A percentile compares a stretch with the other conserved stretches of the same genome.
These are phyloP conservation scores for Diaporthe capsici DNA, from an alignment of 2,329 filamentous ascomycete species.

Conservation along the genomic window DNA sequence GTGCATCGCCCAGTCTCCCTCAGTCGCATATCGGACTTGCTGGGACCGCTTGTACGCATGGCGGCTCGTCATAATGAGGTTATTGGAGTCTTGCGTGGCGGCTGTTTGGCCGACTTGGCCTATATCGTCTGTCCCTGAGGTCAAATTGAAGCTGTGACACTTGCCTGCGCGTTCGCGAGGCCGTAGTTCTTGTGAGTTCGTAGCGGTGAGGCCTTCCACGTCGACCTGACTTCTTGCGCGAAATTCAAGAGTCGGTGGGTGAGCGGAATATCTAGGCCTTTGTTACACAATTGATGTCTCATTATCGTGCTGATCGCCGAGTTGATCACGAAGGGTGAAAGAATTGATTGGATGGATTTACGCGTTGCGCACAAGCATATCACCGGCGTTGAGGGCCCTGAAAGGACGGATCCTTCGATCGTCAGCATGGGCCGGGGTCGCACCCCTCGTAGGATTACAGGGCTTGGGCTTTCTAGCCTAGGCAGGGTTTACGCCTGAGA, in stretches of 20 bases:
- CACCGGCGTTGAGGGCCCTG: neutral
- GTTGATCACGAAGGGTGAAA: neutral
- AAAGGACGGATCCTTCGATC: conserved; percentile 2
- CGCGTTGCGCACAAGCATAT: neutral
- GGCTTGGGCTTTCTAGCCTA: neutral
- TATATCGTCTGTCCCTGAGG: neutral
- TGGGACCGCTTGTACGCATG: neutral
- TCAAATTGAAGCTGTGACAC: neutral
- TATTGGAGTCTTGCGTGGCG: neutral
- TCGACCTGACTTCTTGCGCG: neutral
- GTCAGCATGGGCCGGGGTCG: neutral
- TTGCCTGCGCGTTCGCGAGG: neutral
- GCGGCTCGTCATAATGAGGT: no score
- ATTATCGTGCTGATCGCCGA: neutral
- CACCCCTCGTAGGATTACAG: neutral
- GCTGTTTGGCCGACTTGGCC: neutral
- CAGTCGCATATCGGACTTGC: neutral
- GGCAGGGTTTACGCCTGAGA: neutral
- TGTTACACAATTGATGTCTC: neutral
- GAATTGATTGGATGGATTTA: neutral
- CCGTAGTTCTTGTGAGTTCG: no score
- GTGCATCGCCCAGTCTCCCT: neutral
- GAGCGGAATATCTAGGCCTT: neutral
- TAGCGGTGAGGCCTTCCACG: neutral
- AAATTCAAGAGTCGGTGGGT: no score